Evolutionary conservation across 192 early-diverging fungal species (phyloP).

Genomic region (Pilobolus umbonatus): DNA sequence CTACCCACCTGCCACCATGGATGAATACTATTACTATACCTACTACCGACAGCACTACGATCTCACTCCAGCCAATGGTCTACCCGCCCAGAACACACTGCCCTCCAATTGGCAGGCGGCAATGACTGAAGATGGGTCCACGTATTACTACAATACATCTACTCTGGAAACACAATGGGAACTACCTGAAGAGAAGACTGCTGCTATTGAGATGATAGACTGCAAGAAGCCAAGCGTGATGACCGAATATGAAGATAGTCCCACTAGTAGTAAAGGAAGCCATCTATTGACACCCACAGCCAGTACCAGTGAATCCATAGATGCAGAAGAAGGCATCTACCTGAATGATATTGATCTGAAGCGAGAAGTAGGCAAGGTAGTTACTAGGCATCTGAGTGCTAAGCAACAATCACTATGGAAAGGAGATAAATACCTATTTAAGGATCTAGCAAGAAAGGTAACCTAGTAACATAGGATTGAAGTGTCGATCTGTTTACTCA

Average conservation of each 20-base stretch:
- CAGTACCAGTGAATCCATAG: slow-evolving; percentile 11
- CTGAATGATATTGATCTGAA: slow-evolving; percentile 24
- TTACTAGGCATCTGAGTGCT: slow-evolving; percentile 34
- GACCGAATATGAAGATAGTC: not conserved
- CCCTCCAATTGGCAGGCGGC: slow-evolving; percentile 48
- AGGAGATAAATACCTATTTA: slow-evolving; percentile 41
- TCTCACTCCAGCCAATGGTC: not conserved
- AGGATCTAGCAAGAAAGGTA: slow-evolving; percentile 49
- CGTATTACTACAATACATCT: slow-evolving; percentile 51
- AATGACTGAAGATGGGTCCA: slow-evolving; percentile 35
- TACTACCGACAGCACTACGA: too few species aligned
- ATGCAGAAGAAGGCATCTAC: not conserved
- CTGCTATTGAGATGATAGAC: not conserved
- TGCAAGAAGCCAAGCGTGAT: not conserved
- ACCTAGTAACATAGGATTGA: not conserved
- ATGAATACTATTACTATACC: not conserved
- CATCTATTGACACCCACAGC: slow-evolving; percentile 2
- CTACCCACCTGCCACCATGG: too few species aligned
- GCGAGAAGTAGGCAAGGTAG: slow-evolving; percentile 24
- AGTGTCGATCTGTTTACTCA: not conserved
- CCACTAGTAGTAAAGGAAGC: not conserved
- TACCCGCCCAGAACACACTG: slow-evolving; percentile 3
- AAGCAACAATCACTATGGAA: slow-evolving; percentile 43
- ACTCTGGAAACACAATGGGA: slow-evolving; percentile 51
- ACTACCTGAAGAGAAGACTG: slow-evolving; percentile 24